Conservation (phyloP, 768 basidiomycete species). For the Suillus luteus region DNA sequence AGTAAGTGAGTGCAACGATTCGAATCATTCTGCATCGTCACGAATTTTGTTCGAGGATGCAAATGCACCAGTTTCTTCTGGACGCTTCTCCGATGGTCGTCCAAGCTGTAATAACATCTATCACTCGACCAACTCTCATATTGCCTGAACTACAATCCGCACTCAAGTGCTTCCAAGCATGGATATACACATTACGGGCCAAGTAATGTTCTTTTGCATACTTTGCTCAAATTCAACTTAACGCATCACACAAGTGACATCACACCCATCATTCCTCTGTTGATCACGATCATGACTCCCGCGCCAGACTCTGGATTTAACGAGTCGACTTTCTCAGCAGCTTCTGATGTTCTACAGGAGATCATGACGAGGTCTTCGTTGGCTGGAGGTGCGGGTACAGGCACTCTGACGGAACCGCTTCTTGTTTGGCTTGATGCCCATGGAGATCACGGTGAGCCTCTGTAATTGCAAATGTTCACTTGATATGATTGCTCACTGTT, state of each 20-base stretch:
- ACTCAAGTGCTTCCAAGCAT: constrained; percentile 79
- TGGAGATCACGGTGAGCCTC: constrained; percentile 40
- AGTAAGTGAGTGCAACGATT: constrained; percentile 58
- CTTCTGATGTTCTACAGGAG: constrained; percentile 75
- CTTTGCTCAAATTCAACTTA: background rate
- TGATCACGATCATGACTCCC: constrained; percentile 50
- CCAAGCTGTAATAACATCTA: constrained; percentile 61
- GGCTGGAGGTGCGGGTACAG: constrained; percentile 65
- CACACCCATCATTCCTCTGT: constrained; percentile 65
- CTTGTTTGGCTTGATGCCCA: constrained; percentile 71
- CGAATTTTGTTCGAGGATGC: constrained; percentile 44
- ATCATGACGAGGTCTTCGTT: constrained; percentile 75
- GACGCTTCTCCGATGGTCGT: constrained; percentile 73
- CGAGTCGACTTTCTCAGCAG: constrained; percentile 58
- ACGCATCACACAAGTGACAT: constrained; percentile 52
- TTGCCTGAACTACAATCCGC: constrained; percentile 62
- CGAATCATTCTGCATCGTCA: constrained; percentile 3
- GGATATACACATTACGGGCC: constrained; percentile 71
- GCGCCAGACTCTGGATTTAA: constrained; percentile 38
- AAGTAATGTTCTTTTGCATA: constrained; percentile 47
- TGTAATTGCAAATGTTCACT: constrained; percentile 43
- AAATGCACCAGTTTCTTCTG: constrained; percentile 64
- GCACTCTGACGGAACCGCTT: constrained; percentile 81
- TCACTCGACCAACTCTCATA: constrained; percentile 43
- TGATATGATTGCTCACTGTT: constrained; percentile 33